Evolutionary conservation across 2,329 filamentous ascomycete species (phyloP).

Genomic region (Ampelomyces quisqualis): DNA sequence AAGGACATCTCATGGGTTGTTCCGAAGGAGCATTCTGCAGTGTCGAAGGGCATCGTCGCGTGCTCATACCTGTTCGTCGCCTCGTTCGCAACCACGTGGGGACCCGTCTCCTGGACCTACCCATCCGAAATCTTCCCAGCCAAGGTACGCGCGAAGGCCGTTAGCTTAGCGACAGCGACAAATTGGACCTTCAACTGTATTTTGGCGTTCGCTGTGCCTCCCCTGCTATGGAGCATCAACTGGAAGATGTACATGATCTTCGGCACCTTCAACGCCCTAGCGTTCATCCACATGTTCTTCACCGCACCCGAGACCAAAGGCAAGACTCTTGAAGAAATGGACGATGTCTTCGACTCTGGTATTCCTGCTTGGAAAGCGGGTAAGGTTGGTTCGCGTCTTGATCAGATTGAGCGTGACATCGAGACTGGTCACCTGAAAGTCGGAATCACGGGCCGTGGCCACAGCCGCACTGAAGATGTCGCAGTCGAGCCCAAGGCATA

Average conservation of each 20-base stretch:
- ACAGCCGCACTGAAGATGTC: conserved; percentile 13
- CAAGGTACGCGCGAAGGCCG: conserved; percentile 46
- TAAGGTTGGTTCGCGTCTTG: conserved; percentile 36
- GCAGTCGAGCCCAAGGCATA: conserved; percentile 23
- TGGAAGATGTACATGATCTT: conserved; percentile 48
- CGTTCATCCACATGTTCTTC: conserved; percentile 45
- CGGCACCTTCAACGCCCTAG: conserved; percentile 42
- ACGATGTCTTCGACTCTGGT: conserved; percentile 43
- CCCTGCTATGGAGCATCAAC: conserved; percentile 45
- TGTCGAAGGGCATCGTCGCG: conserved; percentile 57
- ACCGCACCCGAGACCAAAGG: conserved; percentile 46
- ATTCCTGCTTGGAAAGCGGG: conserved; percentile 39
- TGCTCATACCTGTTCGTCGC: conserved; percentile 49
- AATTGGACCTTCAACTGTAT: conserved; percentile 46
- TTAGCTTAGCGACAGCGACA: conserved; percentile 42
- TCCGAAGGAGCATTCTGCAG: conserved; percentile 51
- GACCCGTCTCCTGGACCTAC: conserved; percentile 41
- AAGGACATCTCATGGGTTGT: conserved; percentile 61
- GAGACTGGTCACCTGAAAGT: conserved; percentile 41
- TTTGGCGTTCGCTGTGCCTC: conserved; percentile 46
- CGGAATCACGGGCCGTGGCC: conserved; percentile 2
- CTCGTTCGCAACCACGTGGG: conserved; percentile 48
- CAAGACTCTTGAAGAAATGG: conserved; percentile 47
- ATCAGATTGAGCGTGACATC: conserved; percentile 39
- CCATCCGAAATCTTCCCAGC: conserved; percentile 45